Percentiles rank a stretch among this genome's conserved stretches.
phyloP scores from a whole-genome alignment of 805 yeast genomes.

The Yamadazyma takamatsuzukensis region DNA sequence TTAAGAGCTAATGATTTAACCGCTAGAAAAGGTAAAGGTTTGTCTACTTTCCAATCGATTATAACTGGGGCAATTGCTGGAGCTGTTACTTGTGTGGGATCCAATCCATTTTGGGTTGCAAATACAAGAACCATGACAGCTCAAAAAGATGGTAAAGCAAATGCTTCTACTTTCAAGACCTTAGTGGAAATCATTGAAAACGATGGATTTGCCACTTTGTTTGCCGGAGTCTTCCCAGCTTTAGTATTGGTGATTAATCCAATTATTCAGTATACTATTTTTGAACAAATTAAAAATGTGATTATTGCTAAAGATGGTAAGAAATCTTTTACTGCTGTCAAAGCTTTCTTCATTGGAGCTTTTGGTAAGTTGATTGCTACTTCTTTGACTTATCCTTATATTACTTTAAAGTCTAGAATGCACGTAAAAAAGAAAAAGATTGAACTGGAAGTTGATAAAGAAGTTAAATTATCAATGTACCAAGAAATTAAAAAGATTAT shows the following conservation, averaged over 20 bases:
- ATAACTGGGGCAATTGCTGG: slow-evolving; percentile 85
- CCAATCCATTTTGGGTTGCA: slow-evolving; percentile 95
- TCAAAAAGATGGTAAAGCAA: slow-evolving; percentile 19
- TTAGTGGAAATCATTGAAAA: slow-evolving; percentile 58
- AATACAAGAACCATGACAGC: slow-evolving; percentile 83
- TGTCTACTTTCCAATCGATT: slow-evolving; percentile 65
- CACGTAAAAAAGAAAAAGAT: slow-evolving; percentile 53
- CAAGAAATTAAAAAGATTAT: slow-evolving; percentile 57
- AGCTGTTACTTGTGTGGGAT: slow-evolving; percentile 70
- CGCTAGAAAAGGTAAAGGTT: slow-evolving; percentile 30
- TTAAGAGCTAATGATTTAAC: slow-evolving; percentile 28
- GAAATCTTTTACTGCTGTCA: slow-evolving; percentile 55
- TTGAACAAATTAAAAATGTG: slow-evolving; percentile 76
- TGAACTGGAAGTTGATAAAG: slow-evolving; percentile 12
- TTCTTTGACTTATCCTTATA: slow-evolving; percentile 82
- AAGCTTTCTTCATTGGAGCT: slow-evolving; percentile 87
- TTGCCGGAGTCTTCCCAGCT: slow-evolving; percentile 87
- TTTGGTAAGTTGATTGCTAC: slow-evolving; percentile 89
- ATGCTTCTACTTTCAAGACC: slow-evolving; percentile 48
- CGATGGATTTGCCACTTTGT: slow-evolving; percentile 71
- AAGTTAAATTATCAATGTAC: slow-evolving; percentile 35
- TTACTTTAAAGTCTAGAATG: slow-evolving; percentile 85
- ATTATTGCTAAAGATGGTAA: slow-evolving; percentile 53
- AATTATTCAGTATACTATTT: slow-evolving; percentile 85
- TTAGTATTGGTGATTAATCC: slow-evolving; percentile 83